Conservation (phyloP, 306 rosid genomes). For the Prosopis cineraria region DNA sequence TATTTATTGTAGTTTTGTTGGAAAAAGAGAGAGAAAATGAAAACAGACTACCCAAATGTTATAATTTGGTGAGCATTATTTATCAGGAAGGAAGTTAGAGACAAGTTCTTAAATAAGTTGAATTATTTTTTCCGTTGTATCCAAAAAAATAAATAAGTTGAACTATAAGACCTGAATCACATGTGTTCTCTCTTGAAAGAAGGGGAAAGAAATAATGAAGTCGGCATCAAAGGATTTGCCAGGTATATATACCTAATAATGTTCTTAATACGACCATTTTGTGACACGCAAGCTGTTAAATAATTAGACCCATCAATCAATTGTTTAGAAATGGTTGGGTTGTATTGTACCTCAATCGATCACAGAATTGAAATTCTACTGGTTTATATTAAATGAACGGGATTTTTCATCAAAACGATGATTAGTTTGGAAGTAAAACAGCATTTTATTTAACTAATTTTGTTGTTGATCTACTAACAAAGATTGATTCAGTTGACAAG, state of each 20-base stretch:
- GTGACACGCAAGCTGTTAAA: neutral
- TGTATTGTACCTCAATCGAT: neutral
- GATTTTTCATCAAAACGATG: too few species aligned
- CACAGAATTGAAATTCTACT: neutral
- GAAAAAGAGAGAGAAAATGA: too few species aligned
- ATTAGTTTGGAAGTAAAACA: too few species aligned
- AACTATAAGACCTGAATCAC: neutral
- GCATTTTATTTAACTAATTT: too few species aligned
- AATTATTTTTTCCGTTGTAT: too few species aligned
- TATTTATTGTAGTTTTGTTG: too few species aligned
- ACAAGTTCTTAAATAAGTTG: neutral
- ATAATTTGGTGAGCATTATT: too few species aligned
- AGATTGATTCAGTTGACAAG: too few species aligned
- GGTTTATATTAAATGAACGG: neutral
- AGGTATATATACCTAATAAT: neutral
- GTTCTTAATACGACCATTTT: neutral
- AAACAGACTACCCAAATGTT: too few species aligned
- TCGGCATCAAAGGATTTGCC: neutral
- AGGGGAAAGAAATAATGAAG: neutral
- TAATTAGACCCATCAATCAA: neutral
- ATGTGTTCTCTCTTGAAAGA: neutral
- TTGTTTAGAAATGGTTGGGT: neutral
- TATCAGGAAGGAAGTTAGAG: too few species aligned
- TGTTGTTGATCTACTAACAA: too few species aligned
- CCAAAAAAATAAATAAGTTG: neutral